Conservation (phyloP, 805 yeast genomes). For the Nakazawaea laoshanensis region DNA sequence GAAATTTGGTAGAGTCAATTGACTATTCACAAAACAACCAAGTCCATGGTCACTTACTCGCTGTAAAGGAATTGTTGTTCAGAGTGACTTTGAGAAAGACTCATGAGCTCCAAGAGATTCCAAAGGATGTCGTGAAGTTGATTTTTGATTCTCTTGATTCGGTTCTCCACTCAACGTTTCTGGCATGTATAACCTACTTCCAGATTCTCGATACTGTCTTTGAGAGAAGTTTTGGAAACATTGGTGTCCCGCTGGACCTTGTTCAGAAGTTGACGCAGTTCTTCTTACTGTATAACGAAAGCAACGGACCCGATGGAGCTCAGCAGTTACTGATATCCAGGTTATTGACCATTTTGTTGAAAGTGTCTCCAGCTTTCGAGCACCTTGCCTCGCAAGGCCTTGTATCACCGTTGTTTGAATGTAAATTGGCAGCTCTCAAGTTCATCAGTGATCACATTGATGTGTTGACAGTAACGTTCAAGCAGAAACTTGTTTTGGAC, state of each 20-base stretch:
- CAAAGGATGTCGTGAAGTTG: constrained; percentile 6
- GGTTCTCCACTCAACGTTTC: constrained; percentile 17
- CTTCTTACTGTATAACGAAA: constrained; percentile 23
- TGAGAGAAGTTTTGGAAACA: constrained; percentile 7
- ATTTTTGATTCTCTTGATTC: constrained; percentile 9
- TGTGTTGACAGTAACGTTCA: background rate
- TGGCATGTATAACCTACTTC: constrained; percentile 26
- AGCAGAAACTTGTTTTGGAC: constrained; percentile 2
- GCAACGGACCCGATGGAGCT: constrained; percentile 33
- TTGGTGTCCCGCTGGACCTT: constrained; percentile 6
- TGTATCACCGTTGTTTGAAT: constrained; percentile 32
- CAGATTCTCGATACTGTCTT: constrained; percentile 16
- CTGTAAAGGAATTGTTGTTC: constrained; percentile 28
- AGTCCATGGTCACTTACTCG: constrained; percentile 53
- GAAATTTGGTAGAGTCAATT: constrained; percentile 15
- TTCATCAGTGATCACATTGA: constrained; percentile 14
- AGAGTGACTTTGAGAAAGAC: constrained; percentile 9
- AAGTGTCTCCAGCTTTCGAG: constrained; percentile 12
- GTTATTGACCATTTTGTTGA: constrained; percentile 22
- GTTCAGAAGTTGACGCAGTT: constrained; percentile 22
- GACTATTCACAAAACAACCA: constrained; percentile 27
- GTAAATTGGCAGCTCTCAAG: constrained; percentile 31
- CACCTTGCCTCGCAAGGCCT: constrained; percentile 22
- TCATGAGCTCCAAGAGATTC: constrained; percentile 8
- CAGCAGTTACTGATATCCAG: constrained; percentile 36